These are phyloP conservation scores for Cyclocybe aegerita DNA, from an alignment of 768 basidiomycete species.

Conservation along the genomic window DNA sequence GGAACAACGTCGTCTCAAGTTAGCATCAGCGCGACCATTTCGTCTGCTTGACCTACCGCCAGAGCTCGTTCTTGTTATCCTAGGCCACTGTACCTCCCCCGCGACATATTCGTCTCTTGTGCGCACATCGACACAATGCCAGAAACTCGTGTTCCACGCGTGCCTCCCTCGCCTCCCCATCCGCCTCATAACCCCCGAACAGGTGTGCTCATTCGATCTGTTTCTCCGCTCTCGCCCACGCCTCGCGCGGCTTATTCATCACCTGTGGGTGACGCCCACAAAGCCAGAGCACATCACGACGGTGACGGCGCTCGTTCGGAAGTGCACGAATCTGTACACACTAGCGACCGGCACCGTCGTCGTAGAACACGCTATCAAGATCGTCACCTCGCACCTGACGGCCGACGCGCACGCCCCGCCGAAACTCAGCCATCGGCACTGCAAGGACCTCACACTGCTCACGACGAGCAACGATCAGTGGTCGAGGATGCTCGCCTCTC, in stretches of 20 bases:
- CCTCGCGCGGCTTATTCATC: conserved; percentile 22
- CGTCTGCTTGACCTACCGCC: conserved; percentile 29
- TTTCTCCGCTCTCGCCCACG: conserved; percentile 15
- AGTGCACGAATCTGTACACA: conserved; percentile 28
- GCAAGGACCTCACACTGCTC: conserved; percentile 31
- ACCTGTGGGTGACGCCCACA: conserved; percentile 34
- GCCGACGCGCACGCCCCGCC: not conserved
- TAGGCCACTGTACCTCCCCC: conserved; percentile 27
- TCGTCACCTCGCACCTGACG: not conserved
- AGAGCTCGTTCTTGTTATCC: conserved; percentile 29
- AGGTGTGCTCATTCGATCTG: conserved; percentile 29
- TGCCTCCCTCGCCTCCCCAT: conserved; percentile 34
- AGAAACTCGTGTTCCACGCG: conserved; percentile 27
- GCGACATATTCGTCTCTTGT: conserved; percentile 31
- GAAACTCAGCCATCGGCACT: conserved; percentile 25
- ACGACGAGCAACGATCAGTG: conserved; percentile 22
- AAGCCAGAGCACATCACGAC: conserved; percentile 19
- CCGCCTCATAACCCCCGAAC: conserved; percentile 28
- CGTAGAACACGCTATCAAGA: conserved; percentile 22
- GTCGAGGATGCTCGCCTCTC: conserved; percentile 17
- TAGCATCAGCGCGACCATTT: conserved; percentile 18
- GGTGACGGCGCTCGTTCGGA: conserved; percentile 24
- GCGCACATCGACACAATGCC: conserved; percentile 30
- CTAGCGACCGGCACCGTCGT: conserved; percentile 30
- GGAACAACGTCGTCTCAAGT: conserved; percentile 14